Base-by-base conservation (phyloP, 805 yeast genomes). In the Torulaspora gathmanii region DNA sequence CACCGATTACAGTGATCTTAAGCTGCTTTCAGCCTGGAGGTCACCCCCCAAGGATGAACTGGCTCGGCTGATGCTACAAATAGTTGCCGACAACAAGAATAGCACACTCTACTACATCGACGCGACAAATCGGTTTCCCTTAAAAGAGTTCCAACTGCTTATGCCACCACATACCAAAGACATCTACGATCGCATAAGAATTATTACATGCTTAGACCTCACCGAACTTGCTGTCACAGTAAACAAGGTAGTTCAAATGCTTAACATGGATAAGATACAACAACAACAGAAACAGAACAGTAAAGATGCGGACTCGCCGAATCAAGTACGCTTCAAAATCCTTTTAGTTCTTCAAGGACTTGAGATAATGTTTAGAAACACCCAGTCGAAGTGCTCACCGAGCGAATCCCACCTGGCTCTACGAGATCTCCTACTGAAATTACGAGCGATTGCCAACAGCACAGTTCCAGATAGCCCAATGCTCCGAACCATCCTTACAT, bases 91-190 rank as follows among this genome's bases (percentile, higher is more conserved):
- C 12, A 22, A 27, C n/a, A 15, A 33, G n/a, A 42, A 44, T n/a
- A 34, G 36, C 33, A 34, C 41, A 29, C 37, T 64, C n/a, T 60
- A 60, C 40, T 64, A 51, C 44, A 50, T 64, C n/a, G 64, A 58
- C 45, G 57, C 65, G 5, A 56, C 56, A 6, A 60, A 54, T 36
- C 52, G 65, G 9, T 64, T 64, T 43, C 69, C 69, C 11, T 20
- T 63, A 3, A 17, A 19, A 2, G 53, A 57, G 17, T 56, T 64
- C 33, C 58, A 59, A 33, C 40, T 46, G 23, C 12, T 50, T 10
- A 40, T 60, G n/a, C 49, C 55, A 13, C 54, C 53, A 12, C 29
- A 44, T 15, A 42, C 53, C 31, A 46, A 42, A 16, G 38, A 37
- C 9, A 42, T 61, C 5, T 63, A 58, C 46, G 66, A 63, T 19